phyloP scores from a whole-genome alignment of 192 early-diverging fungal species.

The Coemansia reversa region DNA sequence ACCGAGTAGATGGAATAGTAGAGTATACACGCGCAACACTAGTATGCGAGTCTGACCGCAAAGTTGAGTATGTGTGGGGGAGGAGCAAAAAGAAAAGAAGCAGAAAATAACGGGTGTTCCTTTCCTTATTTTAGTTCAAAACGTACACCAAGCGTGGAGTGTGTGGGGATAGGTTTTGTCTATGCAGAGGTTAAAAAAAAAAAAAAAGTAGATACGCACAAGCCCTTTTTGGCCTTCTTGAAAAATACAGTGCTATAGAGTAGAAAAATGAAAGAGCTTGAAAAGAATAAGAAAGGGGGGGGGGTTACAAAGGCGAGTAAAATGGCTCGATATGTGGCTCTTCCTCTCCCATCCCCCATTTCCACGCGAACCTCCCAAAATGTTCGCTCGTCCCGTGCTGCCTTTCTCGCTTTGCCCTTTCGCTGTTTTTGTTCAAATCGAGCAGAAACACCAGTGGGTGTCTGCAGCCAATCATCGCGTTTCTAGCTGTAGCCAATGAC shows the following conservation, averaged over 20 bases:
- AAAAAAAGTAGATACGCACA: conserved; percentile 5
- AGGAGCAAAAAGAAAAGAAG: background rate
- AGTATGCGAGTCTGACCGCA: conserved; percentile 1
- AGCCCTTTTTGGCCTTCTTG: background rate
- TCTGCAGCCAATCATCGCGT: background rate
- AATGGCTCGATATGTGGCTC: background rate
- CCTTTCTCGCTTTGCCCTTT: background rate
- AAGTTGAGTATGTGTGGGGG: conserved; percentile 8
- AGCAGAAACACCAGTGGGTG: background rate
- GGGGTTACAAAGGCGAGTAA: background rate
- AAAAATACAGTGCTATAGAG: background rate
- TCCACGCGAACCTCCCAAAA: conserved; percentile 5
- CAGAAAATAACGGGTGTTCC: background rate
- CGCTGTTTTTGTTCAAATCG: background rate
- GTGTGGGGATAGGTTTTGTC: conserved; percentile 1
- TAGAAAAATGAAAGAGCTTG: conserved; percentile 2
- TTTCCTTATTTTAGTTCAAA: background rate
- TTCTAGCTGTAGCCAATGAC: background rate
- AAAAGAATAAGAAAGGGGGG: background rate
- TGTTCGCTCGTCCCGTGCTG: background rate
- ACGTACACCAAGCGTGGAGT: background rate
- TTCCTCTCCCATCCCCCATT: background rate
- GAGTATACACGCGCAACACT: background rate
- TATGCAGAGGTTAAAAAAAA: conserved; percentile 10
- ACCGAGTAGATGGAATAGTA: background rate